Evolutionary conservation across 2,329 filamentous ascomycete species (phyloP).

Genomic region (Penicillium sp.): DNA sequence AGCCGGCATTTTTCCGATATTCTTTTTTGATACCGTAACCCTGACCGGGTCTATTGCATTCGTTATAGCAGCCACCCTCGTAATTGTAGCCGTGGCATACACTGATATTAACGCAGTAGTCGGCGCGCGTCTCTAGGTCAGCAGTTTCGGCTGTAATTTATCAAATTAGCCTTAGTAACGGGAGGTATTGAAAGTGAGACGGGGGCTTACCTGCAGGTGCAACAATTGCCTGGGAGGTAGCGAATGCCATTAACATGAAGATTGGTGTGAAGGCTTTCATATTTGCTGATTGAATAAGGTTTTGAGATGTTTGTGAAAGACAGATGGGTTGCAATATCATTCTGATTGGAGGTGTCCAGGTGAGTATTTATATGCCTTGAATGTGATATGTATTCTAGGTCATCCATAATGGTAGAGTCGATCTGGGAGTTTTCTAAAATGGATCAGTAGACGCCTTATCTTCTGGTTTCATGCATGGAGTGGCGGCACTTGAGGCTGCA

Average conservation of each 20-base stretch:
- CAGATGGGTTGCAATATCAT: neutral
- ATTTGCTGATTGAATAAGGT: neutral
- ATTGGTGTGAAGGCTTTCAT: neutral
- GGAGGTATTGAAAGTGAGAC: neutral
- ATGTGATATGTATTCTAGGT: neutral
- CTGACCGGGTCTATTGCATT: neutral
- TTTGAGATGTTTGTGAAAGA: neutral
- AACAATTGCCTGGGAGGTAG: neutral
- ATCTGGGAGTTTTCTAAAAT: neutral
- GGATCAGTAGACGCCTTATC: neutral
- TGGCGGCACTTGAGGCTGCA: too few species aligned
- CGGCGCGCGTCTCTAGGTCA: neutral
- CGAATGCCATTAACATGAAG: neutral
- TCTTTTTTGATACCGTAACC: neutral
- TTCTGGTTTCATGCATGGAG: too few species aligned
- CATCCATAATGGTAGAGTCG: neutral
- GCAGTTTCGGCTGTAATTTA: neutral
- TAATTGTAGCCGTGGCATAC: neutral
- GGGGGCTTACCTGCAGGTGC: neutral
- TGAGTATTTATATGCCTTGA: neutral
- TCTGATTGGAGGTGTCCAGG: neutral
- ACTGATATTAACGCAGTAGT: neutral
- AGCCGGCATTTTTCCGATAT: neutral
- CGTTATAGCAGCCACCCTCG: neutral
- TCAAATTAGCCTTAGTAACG: neutral